Evolutionary conservation across 805 yeast genomes (phyloP), one percentile per base, ranked within the genome.

Genomic region (Lachancea meyersii): DNA sequence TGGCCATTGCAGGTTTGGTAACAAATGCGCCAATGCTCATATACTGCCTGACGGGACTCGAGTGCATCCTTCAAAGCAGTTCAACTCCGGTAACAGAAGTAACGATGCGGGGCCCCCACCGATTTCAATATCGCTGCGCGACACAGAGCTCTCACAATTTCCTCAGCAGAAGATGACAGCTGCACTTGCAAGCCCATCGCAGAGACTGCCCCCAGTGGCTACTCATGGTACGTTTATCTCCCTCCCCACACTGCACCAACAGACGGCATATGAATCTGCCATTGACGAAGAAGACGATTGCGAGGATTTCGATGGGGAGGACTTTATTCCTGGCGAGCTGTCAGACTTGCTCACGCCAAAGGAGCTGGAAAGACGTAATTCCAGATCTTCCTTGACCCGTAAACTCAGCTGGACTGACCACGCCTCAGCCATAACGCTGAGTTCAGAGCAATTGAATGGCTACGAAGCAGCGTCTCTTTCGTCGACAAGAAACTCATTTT

Each of bases 1-100:
- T 66, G 97, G 97, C n/a, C 87, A 88, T 58, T 91, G 98, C 65
- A 88, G 88, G 65, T 91, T 91, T 63, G 98, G 98, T 3, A 69
- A 77, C 40, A 89, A 88, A 57, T 91, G 98, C 69, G 97, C 96
- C 1, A 75, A 91, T 55, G 95, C 95, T 5, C 98, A 91, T 65
- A 74, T 85, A 45, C 65, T 85, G 31, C 94, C 96, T 0, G 95
- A 89, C 55, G 96, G 96, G 1, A 75, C 87, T n/a, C 70, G 86
- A 34, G 82, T 85, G 16, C 85, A 84, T 56, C 75, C 77, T 22
- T 40, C 43, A 31, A 33, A 31, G 38, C 43, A 38, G 40, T 33
- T 24, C 35, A 9, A 23, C 75, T 66, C 17, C 13, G 28, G 21
- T 10, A 20, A 6, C 28, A 19, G 13, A 11, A 32, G 16, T 11